Base-by-base conservation (phyloP, 2,329 filamentous ascomycete genomes). In the Aspergillus persii region DNA sequence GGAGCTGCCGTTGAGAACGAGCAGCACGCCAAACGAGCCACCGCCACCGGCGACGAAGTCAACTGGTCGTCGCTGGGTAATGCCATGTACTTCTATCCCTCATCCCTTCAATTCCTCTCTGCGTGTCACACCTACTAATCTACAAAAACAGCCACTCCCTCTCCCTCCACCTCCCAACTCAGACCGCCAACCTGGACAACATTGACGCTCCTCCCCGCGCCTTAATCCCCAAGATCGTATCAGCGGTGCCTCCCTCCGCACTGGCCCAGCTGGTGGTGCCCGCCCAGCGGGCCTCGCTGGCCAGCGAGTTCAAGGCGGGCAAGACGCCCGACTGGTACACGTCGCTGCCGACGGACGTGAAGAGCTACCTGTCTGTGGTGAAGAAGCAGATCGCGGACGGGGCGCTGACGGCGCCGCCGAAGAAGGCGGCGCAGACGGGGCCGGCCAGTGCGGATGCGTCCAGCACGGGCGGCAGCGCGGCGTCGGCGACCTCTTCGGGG, bases 311-410 rank as follows among this genome's bases (percentile, higher is more conserved):
- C 55, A 63, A 68, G 8, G 71, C 70, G 8, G 73, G 73, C 0
- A 67, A 58, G 46, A 75, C 72, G 0, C 71, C 73, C 0, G 60
- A 61, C 31, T 75, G 73, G 73, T 76, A 74, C 26, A 50, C 56
- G 11, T 64, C 62, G 31, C 65, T 76, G 0, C 73, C 73, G 0
- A 62, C 66, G 5, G 66, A 70, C 2, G 69, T 71, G n/a, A 69
- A 74, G 61, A 70, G 61, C 46, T 75, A 74, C 56, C 60, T 75
- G 49, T 63, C 68, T 1, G 67, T 66, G 8, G 72, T 75, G 27
- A 69, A 68, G 54, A 65, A 62, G 6, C 68, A 74, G 58, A 67
- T 74, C 8, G 54, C 58, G 4, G 65, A 56, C 1, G 70, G 70
- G 3, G 71, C 69, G 4, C 49, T 73, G 51, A 71, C 67, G 9